Conservation (phyloP, 2,329 filamentous ascomycete genomes). For the Clonostachys byssicola region DNA sequence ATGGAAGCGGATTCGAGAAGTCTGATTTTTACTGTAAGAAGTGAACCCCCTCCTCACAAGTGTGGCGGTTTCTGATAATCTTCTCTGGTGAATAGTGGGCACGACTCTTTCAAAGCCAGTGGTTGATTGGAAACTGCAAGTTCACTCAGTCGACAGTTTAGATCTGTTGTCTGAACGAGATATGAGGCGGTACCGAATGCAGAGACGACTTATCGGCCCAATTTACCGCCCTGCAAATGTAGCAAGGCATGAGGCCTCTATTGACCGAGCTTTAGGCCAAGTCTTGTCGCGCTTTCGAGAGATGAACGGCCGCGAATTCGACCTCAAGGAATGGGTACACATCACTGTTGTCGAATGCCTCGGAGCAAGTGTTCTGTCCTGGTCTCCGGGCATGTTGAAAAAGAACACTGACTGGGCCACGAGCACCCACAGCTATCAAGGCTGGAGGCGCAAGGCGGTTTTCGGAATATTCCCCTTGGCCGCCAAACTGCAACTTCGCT, state of each 20-base stretch:
- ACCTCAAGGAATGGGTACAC: slow-evolving; percentile 53
- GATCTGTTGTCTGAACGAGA: slow-evolving; percentile 47
- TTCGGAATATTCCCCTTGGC: slow-evolving; percentile 43
- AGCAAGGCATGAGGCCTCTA: slow-evolving; percentile 29
- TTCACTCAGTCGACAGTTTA: slow-evolving; percentile 35
- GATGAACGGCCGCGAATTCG: slow-evolving; percentile 32
- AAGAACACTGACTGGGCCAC: slow-evolving; percentile 39
- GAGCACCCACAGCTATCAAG: slow-evolving; percentile 40
- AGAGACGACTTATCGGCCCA: slow-evolving; percentile 44
- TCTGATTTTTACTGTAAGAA: slow-evolving; percentile 46
- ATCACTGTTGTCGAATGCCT: slow-evolving; percentile 49
- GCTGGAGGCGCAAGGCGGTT: slow-evolving; percentile 48
- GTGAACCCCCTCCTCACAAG: not conserved
- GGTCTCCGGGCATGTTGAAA: slow-evolving; percentile 44
- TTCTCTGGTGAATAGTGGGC: slow-evolving; percentile 25
- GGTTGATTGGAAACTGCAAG: slow-evolving; percentile 29
- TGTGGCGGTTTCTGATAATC: not conserved
- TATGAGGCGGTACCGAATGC: slow-evolving; percentile 38
- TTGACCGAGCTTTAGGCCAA: slow-evolving; percentile 32
- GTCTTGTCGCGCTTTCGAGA: slow-evolving; percentile 26
- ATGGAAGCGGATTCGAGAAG: slow-evolving; percentile 42
- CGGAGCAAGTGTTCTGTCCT: slow-evolving; percentile 42
- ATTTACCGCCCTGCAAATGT: slow-evolving; percentile 38
- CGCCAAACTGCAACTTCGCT: slow-evolving; percentile 30
- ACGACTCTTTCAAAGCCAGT: slow-evolving; percentile 37